These are phyloP conservation scores for Coffea humblotiana DNA, from an alignment of 305 asterid genomes.

Conservation along the genomic window DNA sequence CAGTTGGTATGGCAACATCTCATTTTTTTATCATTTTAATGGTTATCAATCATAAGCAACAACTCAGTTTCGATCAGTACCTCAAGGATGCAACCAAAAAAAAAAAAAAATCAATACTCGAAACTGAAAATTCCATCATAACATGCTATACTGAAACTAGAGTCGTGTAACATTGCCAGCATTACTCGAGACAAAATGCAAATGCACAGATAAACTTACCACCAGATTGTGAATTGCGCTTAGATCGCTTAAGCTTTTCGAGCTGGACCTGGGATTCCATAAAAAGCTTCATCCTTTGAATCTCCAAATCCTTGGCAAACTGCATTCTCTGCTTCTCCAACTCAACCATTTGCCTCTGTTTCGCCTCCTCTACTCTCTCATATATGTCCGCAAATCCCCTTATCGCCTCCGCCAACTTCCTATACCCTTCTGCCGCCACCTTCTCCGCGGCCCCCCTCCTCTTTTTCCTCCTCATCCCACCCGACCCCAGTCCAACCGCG, in stretches of 20 bases:
- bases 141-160: background rate
- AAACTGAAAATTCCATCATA: background rate
- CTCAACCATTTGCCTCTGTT: slow-evolving; percentile 87
- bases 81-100: background rate
- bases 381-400: slow-evolving; percentile 57
- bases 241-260: slow-evolving; percentile 60
- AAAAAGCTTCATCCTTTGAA: slow-evolving; percentile 75
- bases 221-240: slow-evolving; percentile 49
- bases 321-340: slow-evolving; percentile 90
- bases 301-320: slow-evolving; percentile 81
- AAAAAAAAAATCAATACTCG: background rate
- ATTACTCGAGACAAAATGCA: background rate
- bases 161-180: background rate
- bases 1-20: background rate
- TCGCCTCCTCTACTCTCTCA: slow-evolving; percentile 75
- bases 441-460: slow-evolving; percentile 18
- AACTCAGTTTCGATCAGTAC: background rate
- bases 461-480: slow-evolving; percentile 30
- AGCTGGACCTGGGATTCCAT: slow-evolving; percentile 77
- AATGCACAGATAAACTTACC: slow-evolving; percentile 22
- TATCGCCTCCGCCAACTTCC: slow-evolving; percentile 67
- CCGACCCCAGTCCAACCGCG: slow-evolving; percentile 18
- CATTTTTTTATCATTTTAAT: background rate
- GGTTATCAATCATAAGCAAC: background rate
- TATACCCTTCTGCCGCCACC: slow-evolving; percentile 42